phyloP scores from a whole-genome alignment of 2,329 filamentous ascomycete species.

The Cytospora piceicola region DNA sequence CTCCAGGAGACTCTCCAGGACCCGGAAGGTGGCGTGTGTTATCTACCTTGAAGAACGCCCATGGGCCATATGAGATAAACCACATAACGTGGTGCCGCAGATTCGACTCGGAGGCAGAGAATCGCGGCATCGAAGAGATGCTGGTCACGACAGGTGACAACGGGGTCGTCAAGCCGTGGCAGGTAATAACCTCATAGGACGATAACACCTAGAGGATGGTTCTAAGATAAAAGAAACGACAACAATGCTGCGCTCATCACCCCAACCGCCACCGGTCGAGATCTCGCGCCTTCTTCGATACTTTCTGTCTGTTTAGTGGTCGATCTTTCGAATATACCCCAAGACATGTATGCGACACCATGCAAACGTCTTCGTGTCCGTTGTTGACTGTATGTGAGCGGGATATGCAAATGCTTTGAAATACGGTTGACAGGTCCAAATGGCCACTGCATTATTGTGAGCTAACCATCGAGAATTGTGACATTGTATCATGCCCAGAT shows the following conservation, averaged over 20 bases:
- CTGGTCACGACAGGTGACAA: slow-evolving; percentile 92
- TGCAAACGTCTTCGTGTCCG: not conserved
- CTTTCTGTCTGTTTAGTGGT: not conserved
- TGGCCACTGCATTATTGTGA: not conserved
- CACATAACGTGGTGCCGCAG: slow-evolving; percentile 86
- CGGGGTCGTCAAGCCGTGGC: slow-evolving; percentile 84
- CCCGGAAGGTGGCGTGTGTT: slow-evolving; percentile 72
- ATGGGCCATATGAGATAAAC: slow-evolving; percentile 94
- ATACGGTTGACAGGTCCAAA: not conserved
- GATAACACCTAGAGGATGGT: not conserved
- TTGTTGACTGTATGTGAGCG: not conserved
- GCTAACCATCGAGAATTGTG: not conserved
- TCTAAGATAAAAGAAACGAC: not conserved
- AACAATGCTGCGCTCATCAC: not conserved
- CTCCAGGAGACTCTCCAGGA: slow-evolving; percentile 8
- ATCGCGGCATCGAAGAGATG: slow-evolving; percentile 72
- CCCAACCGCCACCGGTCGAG: not conserved
- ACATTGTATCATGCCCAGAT: not conserved
- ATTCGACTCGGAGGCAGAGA: slow-evolving; percentile 66
- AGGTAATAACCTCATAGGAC: slow-evolving; percentile 38
- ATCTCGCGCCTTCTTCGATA: not conserved
- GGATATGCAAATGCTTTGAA: not conserved
- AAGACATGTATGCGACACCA: not conserved
- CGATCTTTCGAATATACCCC: slow-evolving; percentile 1
- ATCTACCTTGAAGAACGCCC: slow-evolving; percentile 70